A percentile compares a stretch with the other conserved stretches of the same genome.
Conservation (phyloP, 257 asterid genomes). For the Gentiana dahurica region DNA sequence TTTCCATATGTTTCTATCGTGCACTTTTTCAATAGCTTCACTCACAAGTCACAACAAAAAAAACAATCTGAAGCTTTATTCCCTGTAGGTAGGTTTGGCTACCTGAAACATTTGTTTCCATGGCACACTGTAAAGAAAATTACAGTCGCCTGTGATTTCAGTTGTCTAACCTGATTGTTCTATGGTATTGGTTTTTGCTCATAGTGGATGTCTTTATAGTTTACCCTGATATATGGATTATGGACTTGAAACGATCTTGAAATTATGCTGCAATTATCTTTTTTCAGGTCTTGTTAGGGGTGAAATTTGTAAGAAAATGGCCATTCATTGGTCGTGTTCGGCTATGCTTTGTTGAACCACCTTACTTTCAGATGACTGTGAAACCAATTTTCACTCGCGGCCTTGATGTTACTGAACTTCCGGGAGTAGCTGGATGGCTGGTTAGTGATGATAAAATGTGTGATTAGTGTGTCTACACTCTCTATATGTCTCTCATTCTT, state of each 20-base stretch:
- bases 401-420: constrained; percentile 89
- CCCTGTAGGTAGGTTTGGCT: no score
- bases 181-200: no score
- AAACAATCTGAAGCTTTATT: constrained; percentile 39
- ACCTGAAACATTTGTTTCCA: no score
- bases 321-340: constrained; percentile 82
- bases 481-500: background rate
- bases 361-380: constrained; percentile 91
- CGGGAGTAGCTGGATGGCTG: constrained; percentile 97
- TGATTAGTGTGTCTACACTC: background rate
- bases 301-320: constrained; percentile 66
- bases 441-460: constrained; percentile 31
- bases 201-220: no score
- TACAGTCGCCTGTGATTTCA: no score
- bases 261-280: constrained; percentile 3
- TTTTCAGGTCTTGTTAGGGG: constrained; percentile 81
- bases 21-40: no score
- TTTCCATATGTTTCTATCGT: background rate
- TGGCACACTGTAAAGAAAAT: no score
- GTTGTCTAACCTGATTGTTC: no score
- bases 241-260: background rate
- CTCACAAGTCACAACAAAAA: constrained; percentile 8
- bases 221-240: no score
- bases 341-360: constrained; percentile 83
- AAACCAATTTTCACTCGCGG: constrained; percentile 81